Evolutionary conservation across 306 rosid species (phyloP).

Genomic region (Dryas alaskensis): DNA sequence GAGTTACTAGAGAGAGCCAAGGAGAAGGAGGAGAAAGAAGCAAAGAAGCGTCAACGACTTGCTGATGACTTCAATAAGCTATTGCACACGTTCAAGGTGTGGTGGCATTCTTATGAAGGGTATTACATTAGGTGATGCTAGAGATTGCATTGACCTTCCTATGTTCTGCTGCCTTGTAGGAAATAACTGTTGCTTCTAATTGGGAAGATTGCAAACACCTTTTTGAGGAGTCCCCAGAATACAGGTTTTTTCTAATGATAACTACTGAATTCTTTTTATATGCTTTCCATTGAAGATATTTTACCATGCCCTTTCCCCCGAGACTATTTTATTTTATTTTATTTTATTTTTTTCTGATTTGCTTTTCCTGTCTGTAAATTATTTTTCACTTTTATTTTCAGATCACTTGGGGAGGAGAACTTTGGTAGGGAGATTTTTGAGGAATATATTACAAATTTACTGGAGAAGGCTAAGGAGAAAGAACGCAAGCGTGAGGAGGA

Average conservation of each 20-base stretch:
- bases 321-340: too few relatives aligned
- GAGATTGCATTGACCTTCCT: conserved; percentile 18
- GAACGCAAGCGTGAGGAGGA: conserved; percentile 98
- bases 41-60: conserved; percentile 92
- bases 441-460: conserved; percentile 60
- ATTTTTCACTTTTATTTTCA: conserved; percentile 30
- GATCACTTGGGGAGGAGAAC: conserved; percentile 79
- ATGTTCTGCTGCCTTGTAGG: conserved; percentile 46
- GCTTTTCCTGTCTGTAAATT: background rate
- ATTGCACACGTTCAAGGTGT: conserved; percentile 70
- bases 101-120: conserved; percentile 14
- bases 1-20: conserved; percentile 81
- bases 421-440: conserved; percentile 64
- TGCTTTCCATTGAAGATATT: too few relatives aligned
- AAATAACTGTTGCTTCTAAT: conserved; percentile 59
- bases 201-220: conserved; percentile 91
- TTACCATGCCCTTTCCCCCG: background rate
- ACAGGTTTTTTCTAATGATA: conserved; percentile 49
- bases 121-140: background rate
- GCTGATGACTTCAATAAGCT: conserved; percentile 83
- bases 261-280: background rate
- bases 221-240: conserved; percentile 86
- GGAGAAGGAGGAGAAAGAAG: conserved; percentile 99
- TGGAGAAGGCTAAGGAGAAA: conserved; percentile 89
- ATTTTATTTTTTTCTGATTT: background rate